These are phyloP conservation scores for Musa itinerans DNA, from an alignment of 176 grass and related monocot genomes.

Conservation along the genomic window DNA sequence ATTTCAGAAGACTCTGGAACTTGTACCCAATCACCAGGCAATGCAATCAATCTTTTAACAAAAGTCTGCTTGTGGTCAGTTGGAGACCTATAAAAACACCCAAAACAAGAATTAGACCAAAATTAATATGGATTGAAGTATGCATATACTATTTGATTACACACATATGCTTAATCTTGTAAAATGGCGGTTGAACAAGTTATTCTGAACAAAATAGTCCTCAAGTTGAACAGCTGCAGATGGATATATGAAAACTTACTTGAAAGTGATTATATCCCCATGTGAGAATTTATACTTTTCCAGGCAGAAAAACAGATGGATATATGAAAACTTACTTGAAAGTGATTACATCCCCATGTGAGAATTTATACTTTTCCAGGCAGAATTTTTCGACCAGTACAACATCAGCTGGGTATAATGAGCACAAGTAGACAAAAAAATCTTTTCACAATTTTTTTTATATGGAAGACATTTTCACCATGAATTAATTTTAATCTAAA, in stretches of 20 bases:
- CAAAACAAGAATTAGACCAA: neutral
- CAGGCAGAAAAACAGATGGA: slow-evolving; percentile 21
- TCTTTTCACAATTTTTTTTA: neutral
- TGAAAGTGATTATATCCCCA: slow-evolving; percentile 53
- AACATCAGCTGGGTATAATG: slow-evolving; percentile 14
- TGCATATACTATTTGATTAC: neutral
- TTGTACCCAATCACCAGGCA: slow-evolving; percentile 74
- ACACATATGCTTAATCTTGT: neutral
- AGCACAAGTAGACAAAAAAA: slow-evolving; percentile 1
- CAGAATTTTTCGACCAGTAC: slow-evolving; percentile 32
- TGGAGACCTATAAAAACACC: slow-evolving; percentile 35
- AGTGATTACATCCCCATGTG: slow-evolving; percentile 53
- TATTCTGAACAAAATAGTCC: neutral
- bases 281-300: slow-evolving; percentile 48
- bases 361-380: slow-evolving; percentile 49
- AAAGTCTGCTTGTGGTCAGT: slow-evolving; percentile 16
- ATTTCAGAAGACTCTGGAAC: slow-evolving; percentile 47
- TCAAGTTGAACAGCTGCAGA: neutral
- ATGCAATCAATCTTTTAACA: slow-evolving; percentile 58
- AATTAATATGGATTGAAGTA: neutral
- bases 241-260: slow-evolving; percentile 25
- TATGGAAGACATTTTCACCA: neutral
- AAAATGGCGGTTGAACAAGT: neutral
- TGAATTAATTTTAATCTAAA: neutral
- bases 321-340: slow-evolving; percentile 36